phyloP scores from a whole-genome alignment of 2,329 filamentous ascomycete species.

The Lachnellula willkommii region DNA sequence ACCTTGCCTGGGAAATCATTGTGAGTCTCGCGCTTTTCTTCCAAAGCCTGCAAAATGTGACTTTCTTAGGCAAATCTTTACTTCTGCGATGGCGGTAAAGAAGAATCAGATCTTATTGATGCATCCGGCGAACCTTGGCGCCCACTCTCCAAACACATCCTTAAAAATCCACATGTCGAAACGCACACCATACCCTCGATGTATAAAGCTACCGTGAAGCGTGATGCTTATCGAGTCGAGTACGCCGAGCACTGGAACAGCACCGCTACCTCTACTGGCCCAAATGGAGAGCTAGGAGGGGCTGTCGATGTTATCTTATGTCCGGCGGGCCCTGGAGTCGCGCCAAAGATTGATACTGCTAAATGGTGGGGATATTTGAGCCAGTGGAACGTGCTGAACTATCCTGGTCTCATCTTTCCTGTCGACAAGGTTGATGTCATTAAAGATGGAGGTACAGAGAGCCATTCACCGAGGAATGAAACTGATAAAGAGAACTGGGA shows the following conservation, averaged over 20 bases:
- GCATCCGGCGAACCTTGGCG: slow-evolving; percentile 52
- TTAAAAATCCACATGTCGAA: slow-evolving; percentile 43
- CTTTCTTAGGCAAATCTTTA: slow-evolving; percentile 36
- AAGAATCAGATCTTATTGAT: slow-evolving; percentile 45
- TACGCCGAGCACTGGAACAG: slow-evolving; percentile 24
- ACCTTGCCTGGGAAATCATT: slow-evolving; percentile 44
- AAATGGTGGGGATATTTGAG: slow-evolving; percentile 60
- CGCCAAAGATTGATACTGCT: slow-evolving; percentile 45
- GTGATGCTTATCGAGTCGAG: slow-evolving; percentile 34
- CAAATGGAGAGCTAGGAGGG: slow-evolving; percentile 20
- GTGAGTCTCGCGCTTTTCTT: slow-evolving; percentile 28
- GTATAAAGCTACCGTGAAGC: slow-evolving; percentile 36
- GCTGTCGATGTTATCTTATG: slow-evolving; percentile 57
- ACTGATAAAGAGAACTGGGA: slow-evolving; percentile 30
- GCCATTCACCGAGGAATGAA: slow-evolving; percentile 32
- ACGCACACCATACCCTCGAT: slow-evolving; percentile 37
- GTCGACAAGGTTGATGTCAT: slow-evolving; percentile 35
- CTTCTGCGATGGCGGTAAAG: slow-evolving; percentile 55
- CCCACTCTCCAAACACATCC: slow-evolving; percentile 54
- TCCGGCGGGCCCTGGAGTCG: slow-evolving; percentile 50
- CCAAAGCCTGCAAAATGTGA: not conserved
- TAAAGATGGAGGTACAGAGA: slow-evolving; percentile 23
- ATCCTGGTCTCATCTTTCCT: slow-evolving; percentile 58
- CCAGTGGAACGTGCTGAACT: slow-evolving; percentile 66
- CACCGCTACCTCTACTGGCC: slow-evolving; percentile 30